Evolutionary conservation across 2,329 filamentous ascomycete species (phyloP), one percentile per base, ranked within the genome.

Genomic region (Ceratocystiopsis minuta): DNA sequence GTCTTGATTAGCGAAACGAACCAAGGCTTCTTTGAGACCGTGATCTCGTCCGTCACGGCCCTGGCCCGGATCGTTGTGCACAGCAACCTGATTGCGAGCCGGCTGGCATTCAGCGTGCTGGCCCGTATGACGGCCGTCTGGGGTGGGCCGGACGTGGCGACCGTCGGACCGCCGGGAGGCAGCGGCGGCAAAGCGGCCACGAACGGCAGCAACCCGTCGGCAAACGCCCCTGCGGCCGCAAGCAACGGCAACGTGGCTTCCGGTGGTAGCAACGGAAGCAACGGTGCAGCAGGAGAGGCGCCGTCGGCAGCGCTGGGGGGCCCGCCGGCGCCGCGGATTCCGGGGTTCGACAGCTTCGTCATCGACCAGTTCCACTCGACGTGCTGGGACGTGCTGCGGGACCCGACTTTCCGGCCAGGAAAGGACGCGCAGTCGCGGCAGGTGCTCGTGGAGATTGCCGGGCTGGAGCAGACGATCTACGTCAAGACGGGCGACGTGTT

Each of bases 271-370:
- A 32, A 15, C 16, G 12, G 7, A 16, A 31, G 6, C 20, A 42
- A 36, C 42, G 40, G 17, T 37, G 16, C 36, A 20, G 35, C 16
- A 20, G 32, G 34, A 34, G 34, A 24, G 14, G n/a, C 34, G 24
- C 33, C 37, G 12, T 36, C 16, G 14, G 32, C 34, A 15, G 31
- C 34, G 6, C 3, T 46, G 6, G 47, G 40, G 11, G 4, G 65
- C 66, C 2, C 64, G 5, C 44, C 74, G 4, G 57, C 61, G 12
- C 75, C 75, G 12, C 62, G 60, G 16, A 76, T 98, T 24, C 83
- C 87, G 2, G 88, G 90, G 7, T 98, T 98, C 55, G 86, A 94
- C 51, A 72, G 74, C 43, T 96, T 94, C 60, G 80, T 94, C 60
- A 81, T 96, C 45, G 75, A 82, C 36, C 75, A 81, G 17, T 94